These are phyloP conservation scores for Xylariales sp. DNA, from an alignment of 2,329 filamentous ascomycete species.

Conservation along the genomic window DNA sequence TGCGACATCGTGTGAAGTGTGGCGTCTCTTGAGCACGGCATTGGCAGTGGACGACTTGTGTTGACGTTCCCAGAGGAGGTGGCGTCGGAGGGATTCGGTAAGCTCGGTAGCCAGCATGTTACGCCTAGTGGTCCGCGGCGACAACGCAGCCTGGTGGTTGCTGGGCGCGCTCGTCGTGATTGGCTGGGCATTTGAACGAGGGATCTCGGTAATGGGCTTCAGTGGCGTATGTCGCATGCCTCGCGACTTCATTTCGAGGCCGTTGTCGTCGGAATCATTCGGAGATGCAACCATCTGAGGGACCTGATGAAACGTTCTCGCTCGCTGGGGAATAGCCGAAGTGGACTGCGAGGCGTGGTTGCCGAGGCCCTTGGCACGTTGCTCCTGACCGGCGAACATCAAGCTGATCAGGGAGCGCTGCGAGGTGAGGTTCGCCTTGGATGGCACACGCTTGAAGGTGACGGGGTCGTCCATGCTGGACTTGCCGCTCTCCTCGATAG, in stretches of 20 bases:
- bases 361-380: slow-evolving; percentile 65
- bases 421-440: slow-evolving; percentile 76
- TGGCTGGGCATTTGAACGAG: slow-evolving; percentile 67
- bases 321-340: slow-evolving; percentile 63
- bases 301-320: slow-evolving; percentile 44
- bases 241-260: slow-evolving; percentile 61
- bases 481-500: slow-evolving; percentile 74
- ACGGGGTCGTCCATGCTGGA: slow-evolving; percentile 76
- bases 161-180: slow-evolving; percentile 71
- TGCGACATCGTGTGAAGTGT: slow-evolving; percentile 86
- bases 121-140: slow-evolving; percentile 83
- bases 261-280: slow-evolving; percentile 58
- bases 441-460: slow-evolving; percentile 88
- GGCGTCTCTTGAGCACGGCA: slow-evolving; percentile 81
- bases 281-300: slow-evolving; percentile 44
- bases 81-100: slow-evolving; percentile 84
- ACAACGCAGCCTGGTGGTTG: slow-evolving; percentile 66
- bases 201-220: slow-evolving; percentile 56
- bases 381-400: slow-evolving; percentile 72
- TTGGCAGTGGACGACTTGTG: slow-evolving; percentile 89
- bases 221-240: slow-evolving; percentile 45
- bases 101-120: slow-evolving; percentile 96
- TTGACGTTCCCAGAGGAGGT: slow-evolving; percentile 91
- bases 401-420: slow-evolving; percentile 85
- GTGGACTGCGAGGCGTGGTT: slow-evolving; percentile 64